phyloP scores from a whole-genome alignment of 2,329 filamentous ascomycete genomes.

The Fusarium nematophilum region DNA sequence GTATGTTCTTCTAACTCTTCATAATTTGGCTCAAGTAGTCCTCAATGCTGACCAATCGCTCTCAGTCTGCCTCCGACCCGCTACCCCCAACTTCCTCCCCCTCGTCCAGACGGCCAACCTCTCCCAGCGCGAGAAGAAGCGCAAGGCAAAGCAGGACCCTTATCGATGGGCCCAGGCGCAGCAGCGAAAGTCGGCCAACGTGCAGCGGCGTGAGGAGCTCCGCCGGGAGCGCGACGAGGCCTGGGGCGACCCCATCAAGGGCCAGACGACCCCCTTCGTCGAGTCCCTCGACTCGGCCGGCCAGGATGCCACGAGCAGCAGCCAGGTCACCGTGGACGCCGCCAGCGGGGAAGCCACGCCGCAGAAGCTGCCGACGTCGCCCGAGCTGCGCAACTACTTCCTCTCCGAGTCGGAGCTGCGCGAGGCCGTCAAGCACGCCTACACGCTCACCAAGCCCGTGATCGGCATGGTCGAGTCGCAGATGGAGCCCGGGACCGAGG shows the following conservation, averaged over 20 bases:
- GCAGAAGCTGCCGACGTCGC: slow-evolving; percentile 58
- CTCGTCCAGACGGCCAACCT: slow-evolving; percentile 73
- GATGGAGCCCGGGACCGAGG: slow-evolving; percentile 55
- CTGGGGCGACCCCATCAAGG: slow-evolving; percentile 83
- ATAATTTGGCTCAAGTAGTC: neutral
- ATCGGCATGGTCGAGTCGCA: slow-evolving; percentile 49
- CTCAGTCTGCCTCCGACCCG: slow-evolving; percentile 70
- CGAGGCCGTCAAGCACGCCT: slow-evolving; percentile 73
- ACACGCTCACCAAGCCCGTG: slow-evolving; percentile 72
- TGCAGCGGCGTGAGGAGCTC: slow-evolving; percentile 79
- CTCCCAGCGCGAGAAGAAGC: slow-evolving; percentile 71
- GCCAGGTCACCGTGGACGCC: slow-evolving; percentile 52
- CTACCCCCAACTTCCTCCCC: slow-evolving; percentile 64
- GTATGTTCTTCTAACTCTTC: slow-evolving; percentile 58
- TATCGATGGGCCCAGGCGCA: slow-evolving; percentile 84
- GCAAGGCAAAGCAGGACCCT: slow-evolving; percentile 78
- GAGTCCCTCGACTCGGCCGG: slow-evolving; percentile 79
- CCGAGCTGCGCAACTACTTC: slow-evolving; percentile 78
- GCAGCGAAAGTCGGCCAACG: slow-evolving; percentile 85
- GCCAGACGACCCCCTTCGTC: slow-evolving; percentile 83
- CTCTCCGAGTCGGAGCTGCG: slow-evolving; percentile 76
- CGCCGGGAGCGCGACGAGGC: slow-evolving; percentile 70
- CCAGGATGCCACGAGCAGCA: slow-evolving; percentile 55
- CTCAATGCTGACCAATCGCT: slow-evolving; percentile 42
- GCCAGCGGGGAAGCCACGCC: slow-evolving; percentile 55